Percentiles rank a stretch among this genome's conserved stretches.
These are phyloP conservation scores for Lentithecium fluviatile DNA, from an alignment of 495 filamentous ascomycete genomes.

Conservation along the genomic window DNA sequence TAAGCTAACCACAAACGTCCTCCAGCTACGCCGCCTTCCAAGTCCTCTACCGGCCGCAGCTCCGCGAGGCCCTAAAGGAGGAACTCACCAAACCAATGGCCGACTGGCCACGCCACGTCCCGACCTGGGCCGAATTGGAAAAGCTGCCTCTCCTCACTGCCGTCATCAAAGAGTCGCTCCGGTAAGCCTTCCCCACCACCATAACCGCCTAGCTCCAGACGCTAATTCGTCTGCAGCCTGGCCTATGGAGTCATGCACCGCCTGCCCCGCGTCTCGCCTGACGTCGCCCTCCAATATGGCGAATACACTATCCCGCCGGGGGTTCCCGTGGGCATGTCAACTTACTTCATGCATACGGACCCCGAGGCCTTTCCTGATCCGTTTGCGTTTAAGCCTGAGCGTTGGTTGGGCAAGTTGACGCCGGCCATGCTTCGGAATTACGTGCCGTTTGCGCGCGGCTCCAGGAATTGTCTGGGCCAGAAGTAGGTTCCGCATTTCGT, in stretches of 20 bases:
- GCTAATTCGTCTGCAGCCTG: constrained; percentile 23
- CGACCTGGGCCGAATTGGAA: constrained; percentile 42
- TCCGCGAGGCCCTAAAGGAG: background rate
- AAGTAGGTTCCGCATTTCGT: background rate
- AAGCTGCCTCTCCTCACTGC: constrained; percentile 40
- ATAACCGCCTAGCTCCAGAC: background rate
- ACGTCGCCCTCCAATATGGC: constrained; percentile 44
- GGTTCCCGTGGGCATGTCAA: constrained; percentile 28
- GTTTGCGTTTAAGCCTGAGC: constrained; percentile 27
- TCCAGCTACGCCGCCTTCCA: constrained; percentile 35
- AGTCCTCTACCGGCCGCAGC: constrained; percentile 29
- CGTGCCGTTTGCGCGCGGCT: constrained; percentile 42
- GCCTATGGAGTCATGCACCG: constrained; percentile 48
- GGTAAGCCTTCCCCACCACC: constrained; percentile 27
- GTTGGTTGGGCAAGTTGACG: constrained; percentile 22
- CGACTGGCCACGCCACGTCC: constrained; percentile 14
- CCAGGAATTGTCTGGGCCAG: background rate
- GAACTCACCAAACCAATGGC: constrained; percentile 17
- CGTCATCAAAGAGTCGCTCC: constrained; percentile 47
- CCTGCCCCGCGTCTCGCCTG: constrained; percentile 48
- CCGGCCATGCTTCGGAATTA: constrained; percentile 40
- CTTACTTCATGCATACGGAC: constrained; percentile 21
- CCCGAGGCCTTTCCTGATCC: constrained; percentile 18
- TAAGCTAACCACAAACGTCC: too few relatives aligned
- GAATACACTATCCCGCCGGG: constrained; percentile 13